Percentiles rank a stretch among this genome's conserved stretches.
Conservation (phyloP, 1,139 yeast species). For the Saccharomyces pastorianus region DNA sequence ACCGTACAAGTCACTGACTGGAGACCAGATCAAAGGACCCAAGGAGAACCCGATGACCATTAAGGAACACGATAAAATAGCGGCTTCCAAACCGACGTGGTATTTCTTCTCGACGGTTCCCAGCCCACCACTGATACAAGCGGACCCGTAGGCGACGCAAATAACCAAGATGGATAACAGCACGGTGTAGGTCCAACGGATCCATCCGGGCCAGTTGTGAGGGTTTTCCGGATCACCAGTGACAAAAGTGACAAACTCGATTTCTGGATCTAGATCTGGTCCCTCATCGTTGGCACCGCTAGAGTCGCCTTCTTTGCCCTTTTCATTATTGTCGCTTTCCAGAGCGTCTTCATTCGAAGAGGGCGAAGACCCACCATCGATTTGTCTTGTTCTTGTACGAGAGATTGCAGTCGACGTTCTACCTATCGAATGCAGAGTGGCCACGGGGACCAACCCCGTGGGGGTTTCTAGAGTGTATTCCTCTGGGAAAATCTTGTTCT, state of each 20-base stretch:
- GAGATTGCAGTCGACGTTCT: slow-evolving; percentile 41
- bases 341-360: slow-evolving; percentile 9
- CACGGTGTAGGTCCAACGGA: slow-evolving; percentile 62
- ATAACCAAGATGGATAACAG: slow-evolving; percentile 61
- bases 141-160: slow-evolving; percentile 83
- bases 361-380: slow-evolving; percentile 11
- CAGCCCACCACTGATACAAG: slow-evolving; percentile 77
- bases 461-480: slow-evolving; percentile 80
- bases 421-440: slow-evolving; percentile 59
- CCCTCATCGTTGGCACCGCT: slow-evolving; percentile 18
- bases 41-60: slow-evolving; percentile 85
- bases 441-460: slow-evolving; percentile 77
- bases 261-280: slow-evolving; percentile 45
- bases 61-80: slow-evolving; percentile 68
- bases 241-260: slow-evolving; percentile 73
- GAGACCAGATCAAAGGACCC: slow-evolving; percentile 91
- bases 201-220: slow-evolving; percentile 58
- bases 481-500: slow-evolving; percentile 78
- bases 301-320: slow-evolving; percentile 24
- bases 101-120: slow-evolving; percentile 54
- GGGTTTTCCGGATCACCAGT: slow-evolving; percentile 80
- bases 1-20: slow-evolving; percentile 77
- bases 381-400: slow-evolving; percentile 30
- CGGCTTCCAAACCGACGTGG: slow-evolving; percentile 66
- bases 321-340: slow-evolving; percentile 1